Conservation (phyloP, 306 rosid species). For the Ziziphus jujuba region DNA sequence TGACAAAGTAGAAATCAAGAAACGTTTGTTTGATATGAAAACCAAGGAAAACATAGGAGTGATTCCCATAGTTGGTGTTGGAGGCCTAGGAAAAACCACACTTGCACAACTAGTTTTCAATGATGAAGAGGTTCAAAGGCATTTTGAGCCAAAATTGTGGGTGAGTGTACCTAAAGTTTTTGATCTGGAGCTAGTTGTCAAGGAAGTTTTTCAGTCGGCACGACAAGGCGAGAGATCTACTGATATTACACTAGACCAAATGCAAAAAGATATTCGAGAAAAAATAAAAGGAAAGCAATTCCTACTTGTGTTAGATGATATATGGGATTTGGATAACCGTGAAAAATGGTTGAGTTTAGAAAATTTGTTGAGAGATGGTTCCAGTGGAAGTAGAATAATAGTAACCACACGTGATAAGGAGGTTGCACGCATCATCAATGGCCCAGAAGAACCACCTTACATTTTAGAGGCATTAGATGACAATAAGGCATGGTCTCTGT, state of each 20-base stretch:
- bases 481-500: neutral
- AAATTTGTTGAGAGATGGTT: neutral
- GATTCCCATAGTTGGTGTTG: neutral
- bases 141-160: neutral
- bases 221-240: no score
- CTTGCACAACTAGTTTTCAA: neutral
- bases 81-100: conserved; percentile 1
- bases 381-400: neutral
- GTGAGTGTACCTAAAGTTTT: neutral
- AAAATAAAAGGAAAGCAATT: neutral
- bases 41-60: neutral
- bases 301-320: neutral
- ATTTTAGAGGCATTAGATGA: neutral
- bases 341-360: neutral
- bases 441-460: neutral
- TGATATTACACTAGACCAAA: neutral
- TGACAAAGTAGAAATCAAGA: neutral
- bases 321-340: neutral
- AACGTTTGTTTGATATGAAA: neutral
- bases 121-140: neutral
- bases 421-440: neutral
- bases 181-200: neutral
- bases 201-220: neutral
- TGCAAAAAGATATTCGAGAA: neutral
- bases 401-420: neutral